These are phyloP conservation scores for Naegleria gruberi DNA, from an alignment of 208 protist genomes.

Conservation along the genomic window DNA sequence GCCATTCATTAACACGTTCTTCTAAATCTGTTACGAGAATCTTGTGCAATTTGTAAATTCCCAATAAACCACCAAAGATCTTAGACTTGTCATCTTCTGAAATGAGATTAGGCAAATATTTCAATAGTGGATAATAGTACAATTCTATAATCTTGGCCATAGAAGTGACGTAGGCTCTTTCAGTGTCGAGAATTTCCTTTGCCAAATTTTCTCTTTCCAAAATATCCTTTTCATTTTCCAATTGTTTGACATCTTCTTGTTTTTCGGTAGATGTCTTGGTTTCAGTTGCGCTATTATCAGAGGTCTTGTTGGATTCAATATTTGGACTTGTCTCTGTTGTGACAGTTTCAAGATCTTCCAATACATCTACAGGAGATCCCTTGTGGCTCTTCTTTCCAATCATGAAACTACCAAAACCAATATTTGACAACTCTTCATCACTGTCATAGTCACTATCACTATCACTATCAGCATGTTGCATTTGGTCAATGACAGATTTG, in stretches of 20 bases:
- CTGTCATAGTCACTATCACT: neutral
- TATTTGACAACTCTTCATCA: neutral
- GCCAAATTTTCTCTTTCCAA: conserved; percentile 12
- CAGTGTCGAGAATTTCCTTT: conserved; percentile 13
- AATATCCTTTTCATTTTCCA: neutral
- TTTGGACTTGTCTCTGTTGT: neutral
- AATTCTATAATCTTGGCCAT: neutral
- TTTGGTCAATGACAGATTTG: neutral
- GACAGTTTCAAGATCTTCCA: neutral
- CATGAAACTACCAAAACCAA: neutral
- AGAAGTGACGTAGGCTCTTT: conserved; percentile 1
- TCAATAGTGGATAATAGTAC: neutral
- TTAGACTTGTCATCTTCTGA: neutral
- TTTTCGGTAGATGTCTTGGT: neutral
- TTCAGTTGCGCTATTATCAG: neutral
- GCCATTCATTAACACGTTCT: neutral
- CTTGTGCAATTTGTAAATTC: conserved; percentile 16
- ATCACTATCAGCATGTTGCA: neutral
- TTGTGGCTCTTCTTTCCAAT: neutral
- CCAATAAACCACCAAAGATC: neutral
- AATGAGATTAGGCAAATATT: neutral
- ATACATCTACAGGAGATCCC: neutral
- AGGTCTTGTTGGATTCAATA: neutral
- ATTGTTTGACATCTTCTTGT: neutral
- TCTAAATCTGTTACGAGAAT: neutral